A percentile compares a stretch with the other conserved stretches of the same genome.
Evolutionary conservation across 148 eudicot species (phyloP).

Genomic region (Heliosperma pusillum): DNA sequence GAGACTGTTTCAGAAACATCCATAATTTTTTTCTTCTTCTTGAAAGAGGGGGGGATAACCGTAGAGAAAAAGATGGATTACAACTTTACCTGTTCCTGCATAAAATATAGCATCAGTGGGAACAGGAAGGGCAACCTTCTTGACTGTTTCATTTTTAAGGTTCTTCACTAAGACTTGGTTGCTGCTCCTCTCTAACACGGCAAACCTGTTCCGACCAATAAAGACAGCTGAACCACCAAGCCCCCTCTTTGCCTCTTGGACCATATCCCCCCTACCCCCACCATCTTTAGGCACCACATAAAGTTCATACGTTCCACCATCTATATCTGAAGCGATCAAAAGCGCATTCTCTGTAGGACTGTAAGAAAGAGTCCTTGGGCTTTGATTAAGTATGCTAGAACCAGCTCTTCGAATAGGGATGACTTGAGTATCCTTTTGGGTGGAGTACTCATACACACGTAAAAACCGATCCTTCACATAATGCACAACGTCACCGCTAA

Average conservation of each 20-base stretch:
- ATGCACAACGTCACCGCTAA: constrained; percentile 74
- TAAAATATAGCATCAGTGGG: constrained; percentile 79
- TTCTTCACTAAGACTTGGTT: constrained; percentile 80
- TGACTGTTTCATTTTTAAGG: constrained; percentile 76
- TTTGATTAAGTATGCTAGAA: constrained; percentile 72
- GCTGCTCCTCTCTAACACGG: constrained; percentile 85
- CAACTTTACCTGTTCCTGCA: constrained; percentile 87
- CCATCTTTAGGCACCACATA: constrained; percentile 78
- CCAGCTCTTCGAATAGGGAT: constrained; percentile 91
- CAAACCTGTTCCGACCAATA: constrained; percentile 88
- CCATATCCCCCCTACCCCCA: constrained; percentile 63
- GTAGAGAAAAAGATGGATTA: constrained; percentile 13
- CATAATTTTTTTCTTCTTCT: neutral
- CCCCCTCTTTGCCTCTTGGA: constrained; percentile 81
- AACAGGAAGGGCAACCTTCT: constrained; percentile 41
- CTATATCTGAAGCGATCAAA: constrained; percentile 78
- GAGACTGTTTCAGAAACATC: neutral
- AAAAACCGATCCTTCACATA: constrained; percentile 87
- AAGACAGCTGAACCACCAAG: constrained; percentile 79
- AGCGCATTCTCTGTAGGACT: constrained; percentile 93
- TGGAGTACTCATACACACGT: constrained; percentile 60
- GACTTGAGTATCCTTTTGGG: constrained; percentile 45
- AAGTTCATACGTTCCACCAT: constrained; percentile 95
- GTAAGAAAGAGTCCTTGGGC: constrained; percentile 77
- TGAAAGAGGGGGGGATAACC: neutral